Base-by-base conservation (phyloP, 371 early-diverging fungal species). In the Mortierella polycephala region DNA sequence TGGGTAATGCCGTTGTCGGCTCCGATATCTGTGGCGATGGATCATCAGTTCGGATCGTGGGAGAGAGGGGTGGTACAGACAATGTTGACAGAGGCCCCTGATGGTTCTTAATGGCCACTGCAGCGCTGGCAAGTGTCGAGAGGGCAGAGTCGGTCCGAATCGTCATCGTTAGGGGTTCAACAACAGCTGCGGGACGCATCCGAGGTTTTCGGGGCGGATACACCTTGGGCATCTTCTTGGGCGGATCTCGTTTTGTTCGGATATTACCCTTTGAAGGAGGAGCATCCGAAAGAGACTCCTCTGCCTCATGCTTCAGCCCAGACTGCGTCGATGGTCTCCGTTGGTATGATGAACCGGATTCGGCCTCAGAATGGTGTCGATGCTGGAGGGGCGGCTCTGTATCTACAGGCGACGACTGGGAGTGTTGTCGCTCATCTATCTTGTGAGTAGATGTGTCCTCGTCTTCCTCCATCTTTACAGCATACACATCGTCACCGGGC, bases 201-300 rank as follows among this genome's bases (percentile, higher is more conserved):
- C 79, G 49, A 3, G 68, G 79, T 21, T 72, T 72, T 37, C 79
- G 64, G n/a, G 79, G 79, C 6, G 79, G 79, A 30, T 79, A 79
- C 2, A 79, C 72, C 49, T 79, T 79, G 61, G 69, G 79, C 5
- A 57, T n/a, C 41, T 62, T 68, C 46, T 69, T 68, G 50, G 41
- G 21, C 51, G 42, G 23, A 10, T 53, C 67, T 1, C 67, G 62
- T 30, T 63, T 69, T 16, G 59, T 57, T 1, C 63, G 62, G 1
- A 9, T n/a, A 4, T 30, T 30, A 11, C n/a, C 63, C 51, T 69
- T 69, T 41, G 63, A 30, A 1, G 42, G 20, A 51, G 69, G 54
- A 4, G 54, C 61, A 45, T 60, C 52, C 23, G 59, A 57, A 37
- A 50, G 11, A 42, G 40, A 12, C 10, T 47, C 71, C 40, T 50